Percentiles rank a stretch among this genome's conserved stretches.
Evolutionary conservation across 192 early-diverging fungal species (phyloP).

Genomic region (Gaertneriomyces semiglobifer): DNA sequence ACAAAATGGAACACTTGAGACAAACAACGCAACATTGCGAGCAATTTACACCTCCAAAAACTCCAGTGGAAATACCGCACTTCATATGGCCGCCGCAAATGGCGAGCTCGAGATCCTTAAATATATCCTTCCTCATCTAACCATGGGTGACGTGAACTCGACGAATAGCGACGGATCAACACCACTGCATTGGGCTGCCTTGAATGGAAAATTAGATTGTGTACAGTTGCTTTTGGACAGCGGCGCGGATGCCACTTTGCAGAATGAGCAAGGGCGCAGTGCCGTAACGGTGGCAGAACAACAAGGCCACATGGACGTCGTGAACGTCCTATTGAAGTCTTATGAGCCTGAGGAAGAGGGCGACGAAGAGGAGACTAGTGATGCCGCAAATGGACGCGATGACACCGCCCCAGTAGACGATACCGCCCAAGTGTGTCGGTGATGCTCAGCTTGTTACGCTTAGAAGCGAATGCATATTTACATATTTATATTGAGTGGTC

Average conservation of each 20-base stretch:
- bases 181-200: constrained; percentile 80
- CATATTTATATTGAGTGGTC: too few species aligned
- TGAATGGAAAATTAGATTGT: constrained; percentile 71
- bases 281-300: constrained; percentile 40
- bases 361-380: constrained; percentile 27
- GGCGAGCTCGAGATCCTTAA: constrained; percentile 61
- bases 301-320: constrained; percentile 36
- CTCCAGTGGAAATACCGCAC: constrained; percentile 51
- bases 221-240: constrained; percentile 58
- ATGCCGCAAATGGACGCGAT: constrained; percentile 11
- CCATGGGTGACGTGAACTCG: constrained; percentile 26
- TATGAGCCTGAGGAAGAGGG: constrained; percentile 41
- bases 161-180: constrained; percentile 42
- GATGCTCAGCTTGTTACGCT: too few species aligned
- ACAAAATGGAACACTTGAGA: constrained; percentile 14
- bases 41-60: constrained; percentile 13
- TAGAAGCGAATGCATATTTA: too few species aligned
- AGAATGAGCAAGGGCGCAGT: constrained; percentile 36
- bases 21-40: constrained; percentile 33
- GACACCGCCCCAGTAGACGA: background rate
- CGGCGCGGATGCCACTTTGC: constrained; percentile 53
- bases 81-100: constrained; percentile 83
- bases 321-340: constrained; percentile 34
- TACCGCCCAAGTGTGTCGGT: too few species aligned
- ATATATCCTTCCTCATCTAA: constrained; percentile 33